Conservation (phyloP, 495 filamentous ascomycete genomes). For the Penicillium angulare region DNA sequence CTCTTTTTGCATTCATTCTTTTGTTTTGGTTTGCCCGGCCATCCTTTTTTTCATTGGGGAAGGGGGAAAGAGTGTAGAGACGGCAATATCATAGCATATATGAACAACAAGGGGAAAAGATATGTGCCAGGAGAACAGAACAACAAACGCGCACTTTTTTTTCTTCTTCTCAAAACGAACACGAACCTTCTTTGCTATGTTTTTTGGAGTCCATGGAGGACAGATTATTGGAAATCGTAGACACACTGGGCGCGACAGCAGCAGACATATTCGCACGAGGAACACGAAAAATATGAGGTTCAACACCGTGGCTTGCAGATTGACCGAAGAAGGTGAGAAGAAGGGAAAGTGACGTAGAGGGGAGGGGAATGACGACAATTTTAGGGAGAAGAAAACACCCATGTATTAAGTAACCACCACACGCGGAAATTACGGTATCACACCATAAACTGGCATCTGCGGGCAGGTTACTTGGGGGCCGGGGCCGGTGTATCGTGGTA, state of each 20-base stretch:
- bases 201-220: conserved; percentile 55
- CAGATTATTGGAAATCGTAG: conserved; percentile 34
- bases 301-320: conserved; percentile 17
- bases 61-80: too few species aligned
- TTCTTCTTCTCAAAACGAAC: too few species aligned
- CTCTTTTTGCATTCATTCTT: conserved; percentile 6
- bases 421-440: too few species aligned
- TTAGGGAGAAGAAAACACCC: conserved; percentile 14
- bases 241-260: conserved; percentile 43
- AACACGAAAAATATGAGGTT: conserved; percentile 7
- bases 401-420: conserved; percentile 15
- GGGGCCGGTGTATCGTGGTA: too few species aligned
- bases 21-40: neutral
- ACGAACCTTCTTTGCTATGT: conserved; percentile 38
- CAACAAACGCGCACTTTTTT: too few species aligned
- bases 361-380: conserved; percentile 28
- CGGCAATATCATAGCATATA: too few species aligned
- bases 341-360: conserved; percentile 30
- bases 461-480: too few species aligned
- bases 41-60: neutral
- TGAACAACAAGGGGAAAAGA: too few species aligned
- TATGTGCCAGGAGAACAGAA: too few species aligned
- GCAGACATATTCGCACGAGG: conserved; percentile 39
- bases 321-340: conserved; percentile 15
- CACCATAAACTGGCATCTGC: too few species aligned